Evolutionary conservation across 202 grass and related monocot species (phyloP), one percentile per base, ranked within the genome.

Genomic region (Elaeis oleifera): DNA sequence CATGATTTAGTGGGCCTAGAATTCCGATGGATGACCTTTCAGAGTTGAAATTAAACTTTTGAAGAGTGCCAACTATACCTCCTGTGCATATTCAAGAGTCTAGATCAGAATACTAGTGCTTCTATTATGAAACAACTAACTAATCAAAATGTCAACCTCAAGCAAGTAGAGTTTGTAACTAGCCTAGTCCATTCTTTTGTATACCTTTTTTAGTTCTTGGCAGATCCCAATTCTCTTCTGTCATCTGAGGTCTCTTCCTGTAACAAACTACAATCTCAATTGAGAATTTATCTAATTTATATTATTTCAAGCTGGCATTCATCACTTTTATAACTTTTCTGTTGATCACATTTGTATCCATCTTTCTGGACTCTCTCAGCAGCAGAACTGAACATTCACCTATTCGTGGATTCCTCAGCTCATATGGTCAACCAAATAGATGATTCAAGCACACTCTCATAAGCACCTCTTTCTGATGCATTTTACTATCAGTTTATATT

Each of bases 21-120:
- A 86, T 95, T 58, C 90, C 90, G 3, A 77, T 84, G 36, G 90
- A 95, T 61, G 90, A 95, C 71, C 86, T 95, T 18, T 80, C 83
- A 13, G 80, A 95, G 53, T 74, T 95, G n/a, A 88, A 75, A 50
- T 82, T 95, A 29, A 54, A 55, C 56, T 80, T 83, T 5, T 95
- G 59, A 80, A 60, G 74, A 58, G 28, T 58, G 53, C n/a, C 5
- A 51, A 72, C 52, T 63, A 70, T 67, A 68, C 58, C 5, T 66
- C 59, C 28, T 73, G 54, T 85, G 52, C 23, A 82, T 78, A 72
- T 82, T 32, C 55, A 73, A 53, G 62, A 73, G n/a, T 60, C 59
- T 82, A 75, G 80, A 64, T 70, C 68, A 81, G 69, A 76, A n/a
- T 68, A 23, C 48, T 4, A 7, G 21, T 22, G 51, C 31, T 83